phyloP scores from a whole-genome alignment of 352 stramenopile species.

The Pythium utonaiense region DNA sequence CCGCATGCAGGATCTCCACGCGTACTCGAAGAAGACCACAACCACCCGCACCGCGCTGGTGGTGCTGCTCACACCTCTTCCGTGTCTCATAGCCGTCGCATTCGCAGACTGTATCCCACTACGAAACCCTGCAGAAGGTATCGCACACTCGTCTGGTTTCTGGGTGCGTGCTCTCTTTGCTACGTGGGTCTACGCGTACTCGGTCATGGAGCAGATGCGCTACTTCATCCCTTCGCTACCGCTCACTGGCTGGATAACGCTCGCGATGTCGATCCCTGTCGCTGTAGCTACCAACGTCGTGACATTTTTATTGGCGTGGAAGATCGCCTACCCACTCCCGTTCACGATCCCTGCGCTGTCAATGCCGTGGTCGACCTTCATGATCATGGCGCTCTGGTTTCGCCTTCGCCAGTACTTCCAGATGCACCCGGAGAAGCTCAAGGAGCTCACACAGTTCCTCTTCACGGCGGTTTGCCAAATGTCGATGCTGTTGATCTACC shows the following conservation, averaged over 20 bases:
- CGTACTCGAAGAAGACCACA: not conserved
- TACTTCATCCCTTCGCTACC: not conserved
- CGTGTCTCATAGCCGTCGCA: constrained; percentile 5
- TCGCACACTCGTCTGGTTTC: not conserved
- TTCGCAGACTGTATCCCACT: constrained; percentile 12
- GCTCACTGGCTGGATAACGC: not conserved
- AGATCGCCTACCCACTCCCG: constrained; percentile 30
- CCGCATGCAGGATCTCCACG: constrained; percentile 1
- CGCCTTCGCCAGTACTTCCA: constrained; percentile 26
- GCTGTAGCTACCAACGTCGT: not conserved
- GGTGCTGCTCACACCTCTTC: constrained; percentile 8
- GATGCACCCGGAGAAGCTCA: constrained; percentile 7
- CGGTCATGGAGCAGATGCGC: not conserved
- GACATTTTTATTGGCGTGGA: not conserved
- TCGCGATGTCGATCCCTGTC: not conserved
- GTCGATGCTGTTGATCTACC: constrained; percentile 31
- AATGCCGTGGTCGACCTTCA: constrained; percentile 17
- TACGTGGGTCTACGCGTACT: not conserved
- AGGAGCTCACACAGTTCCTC: constrained; percentile 24
- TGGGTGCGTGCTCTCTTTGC: constrained; percentile 14
- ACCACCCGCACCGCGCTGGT: not conserved
- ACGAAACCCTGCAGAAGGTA: not conserved
- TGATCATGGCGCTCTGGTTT: constrained; percentile 19
- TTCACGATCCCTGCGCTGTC: constrained; percentile 29
- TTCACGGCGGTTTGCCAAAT: constrained; percentile 31